Evolutionary conservation across 2,329 filamentous ascomycete genomes (phyloP), one percentile per base, ranked within the genome.

Genomic region (Furcasterigmium sp.): DNA sequence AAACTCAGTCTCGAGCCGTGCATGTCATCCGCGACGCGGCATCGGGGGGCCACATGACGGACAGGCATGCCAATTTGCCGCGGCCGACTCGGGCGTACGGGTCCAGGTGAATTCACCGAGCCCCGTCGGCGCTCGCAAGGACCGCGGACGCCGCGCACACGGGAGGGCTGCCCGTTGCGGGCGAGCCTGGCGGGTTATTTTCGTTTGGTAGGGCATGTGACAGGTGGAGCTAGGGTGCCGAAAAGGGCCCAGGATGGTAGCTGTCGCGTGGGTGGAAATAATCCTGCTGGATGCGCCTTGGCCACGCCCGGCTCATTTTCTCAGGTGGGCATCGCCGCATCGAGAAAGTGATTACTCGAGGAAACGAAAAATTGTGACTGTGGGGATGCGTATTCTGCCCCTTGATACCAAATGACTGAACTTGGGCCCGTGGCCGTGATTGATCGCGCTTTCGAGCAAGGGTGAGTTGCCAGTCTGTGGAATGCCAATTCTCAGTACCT

Each of bases 151-250:
- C 11, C 19, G 4, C 18, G 9, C 9, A 8, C 5, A 14, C 3
- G 18, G 18, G 30, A 37, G 19, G 35, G 35, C 35, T 11, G 23
- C 35, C 20, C 14, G 17, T 20, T 18, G 35, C 35, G 29, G 18
- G 14, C 14, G 29, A 14, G 29, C 29, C 23, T 34, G 21, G 40
- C 40, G 40, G 40, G 28, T 42, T 29, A 18, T 42, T 42, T 36
- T 42, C 40, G 40, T 42, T 7, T 13, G 20, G 30, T 26, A 15
- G 40, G 13, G 14, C 40, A 42, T 42, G 40, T 42, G 40, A 42
- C 40, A 42, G 40, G 40, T 30, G 19, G 15, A 40, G 38, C n/a
- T 10, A 20, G 23, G 25, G 19, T n/a, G n/a, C 32, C 32, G 14
- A 35, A 35, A 32, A n/a, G 29, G 10, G 29, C 7, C 14, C 32